These are phyloP conservation scores for Cadophora sp. DNA, from an alignment of 2,329 filamentous ascomycete genomes.

Conservation along the genomic window DNA sequence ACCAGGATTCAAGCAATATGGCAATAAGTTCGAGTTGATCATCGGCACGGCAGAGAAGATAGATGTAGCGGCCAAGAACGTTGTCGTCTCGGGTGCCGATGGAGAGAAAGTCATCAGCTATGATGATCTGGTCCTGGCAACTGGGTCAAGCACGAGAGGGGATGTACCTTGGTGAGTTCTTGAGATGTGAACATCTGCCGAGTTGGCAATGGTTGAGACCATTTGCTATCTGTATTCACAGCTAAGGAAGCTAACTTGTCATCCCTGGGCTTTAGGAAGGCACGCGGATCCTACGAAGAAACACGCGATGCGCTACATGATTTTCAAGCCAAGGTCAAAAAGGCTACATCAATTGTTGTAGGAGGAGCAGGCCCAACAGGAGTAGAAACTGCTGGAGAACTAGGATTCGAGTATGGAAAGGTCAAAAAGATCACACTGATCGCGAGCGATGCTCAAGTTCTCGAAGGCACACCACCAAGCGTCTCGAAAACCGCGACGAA, in stretches of 20 bases:
- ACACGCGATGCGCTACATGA: slow-evolving; percentile 34
- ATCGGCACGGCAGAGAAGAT: slow-evolving; percentile 54
- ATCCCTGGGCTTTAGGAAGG: slow-evolving; percentile 46
- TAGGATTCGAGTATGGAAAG: slow-evolving; percentile 38
- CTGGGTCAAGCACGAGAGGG: slow-evolving; percentile 53
- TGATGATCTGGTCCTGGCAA: slow-evolving; percentile 61
- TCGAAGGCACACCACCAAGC: slow-evolving; percentile 34
- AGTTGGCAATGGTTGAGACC: not conserved
- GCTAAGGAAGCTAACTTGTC: not conserved
- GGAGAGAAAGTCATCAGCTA: slow-evolving; percentile 50
- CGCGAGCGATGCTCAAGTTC: slow-evolving; percentile 43
- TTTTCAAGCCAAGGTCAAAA: slow-evolving; percentile 35
- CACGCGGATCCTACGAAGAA: slow-evolving; percentile 49
- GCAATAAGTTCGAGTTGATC: slow-evolving; percentile 58
- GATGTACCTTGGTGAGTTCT: slow-evolving; percentile 51
- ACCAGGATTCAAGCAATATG: slow-evolving; percentile 56
- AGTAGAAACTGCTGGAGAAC: slow-evolving; percentile 43
- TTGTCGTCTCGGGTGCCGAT: slow-evolving; percentile 48
- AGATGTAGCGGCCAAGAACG: slow-evolving; percentile 50
- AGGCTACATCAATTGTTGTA: slow-evolving; percentile 42
- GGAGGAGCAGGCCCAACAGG: slow-evolving; percentile 46
- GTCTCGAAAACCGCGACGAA: slow-evolving; percentile 41
- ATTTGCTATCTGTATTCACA: not conserved
- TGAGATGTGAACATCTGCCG: not conserved
- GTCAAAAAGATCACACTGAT: slow-evolving; percentile 40